phyloP scores from a whole-genome alignment of 352 stramenopile species.

The Phytophthora sojae region DNA sequence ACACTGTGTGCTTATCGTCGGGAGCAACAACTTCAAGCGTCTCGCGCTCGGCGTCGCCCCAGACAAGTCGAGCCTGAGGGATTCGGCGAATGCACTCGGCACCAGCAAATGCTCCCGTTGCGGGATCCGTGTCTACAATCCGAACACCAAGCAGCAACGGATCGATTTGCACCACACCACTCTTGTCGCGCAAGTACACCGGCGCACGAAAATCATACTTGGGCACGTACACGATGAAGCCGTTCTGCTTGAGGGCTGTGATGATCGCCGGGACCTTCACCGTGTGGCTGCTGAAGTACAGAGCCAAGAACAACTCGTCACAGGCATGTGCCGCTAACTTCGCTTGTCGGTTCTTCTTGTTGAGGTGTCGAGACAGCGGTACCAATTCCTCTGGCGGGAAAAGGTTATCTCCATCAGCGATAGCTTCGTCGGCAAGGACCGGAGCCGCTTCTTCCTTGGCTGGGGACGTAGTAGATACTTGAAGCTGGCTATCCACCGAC shows the following conservation, averaged over 20 bases:
- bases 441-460: not conserved
- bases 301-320: slow-evolving; percentile 91
- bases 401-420: slow-evolving; percentile 29
- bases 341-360: slow-evolving; percentile 90
- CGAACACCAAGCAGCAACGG: slow-evolving; percentile 74
- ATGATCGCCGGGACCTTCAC: slow-evolving; percentile 90
- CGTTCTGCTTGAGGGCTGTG: slow-evolving; percentile 91
- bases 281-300: slow-evolving; percentile 93
- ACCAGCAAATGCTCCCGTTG: slow-evolving; percentile 68
- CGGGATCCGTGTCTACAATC: slow-evolving; percentile 64
- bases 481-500: slow-evolving; percentile 66
- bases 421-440: slow-evolving; percentile 10
- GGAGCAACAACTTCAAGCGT: slow-evolving; percentile 37
- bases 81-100: slow-evolving; percentile 71
- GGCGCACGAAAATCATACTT: slow-evolving; percentile 92
- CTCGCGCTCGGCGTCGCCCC: slow-evolving; percentile 38
- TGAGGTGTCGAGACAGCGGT: slow-evolving; percentile 87
- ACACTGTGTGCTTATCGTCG: slow-evolving; percentile 33
- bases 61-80: slow-evolving; percentile 55
- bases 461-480: slow-evolving; percentile 24
- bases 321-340: slow-evolving; percentile 91
- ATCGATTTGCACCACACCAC: slow-evolving; percentile 87
- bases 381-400: slow-evolving; percentile 78
- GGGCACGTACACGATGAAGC: slow-evolving; percentile 94
- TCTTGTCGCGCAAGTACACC: slow-evolving; percentile 92